phyloP scores from a whole-genome alignment of 2,329 filamentous ascomycete genomes.

The Thelonectria discophora region DNA sequence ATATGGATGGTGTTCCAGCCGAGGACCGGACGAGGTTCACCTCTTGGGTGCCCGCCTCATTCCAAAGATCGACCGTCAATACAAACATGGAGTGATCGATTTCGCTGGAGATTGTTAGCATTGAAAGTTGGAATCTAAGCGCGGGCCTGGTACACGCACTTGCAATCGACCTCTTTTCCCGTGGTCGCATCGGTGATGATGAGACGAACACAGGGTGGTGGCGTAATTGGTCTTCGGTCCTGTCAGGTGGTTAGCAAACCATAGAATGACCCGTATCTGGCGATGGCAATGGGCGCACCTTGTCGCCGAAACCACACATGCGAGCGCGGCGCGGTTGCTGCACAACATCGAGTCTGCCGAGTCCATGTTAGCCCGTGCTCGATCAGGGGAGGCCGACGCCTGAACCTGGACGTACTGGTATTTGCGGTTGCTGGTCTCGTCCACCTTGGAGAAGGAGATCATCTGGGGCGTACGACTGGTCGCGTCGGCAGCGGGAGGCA shows the following conservation, averaged over 20 bases:
- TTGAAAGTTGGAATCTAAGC: background rate
- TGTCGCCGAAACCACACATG: constrained; percentile 99
- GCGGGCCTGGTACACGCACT: constrained; percentile 63
- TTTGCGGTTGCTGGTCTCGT: constrained; percentile 46
- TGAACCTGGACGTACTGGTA: constrained; percentile 44
- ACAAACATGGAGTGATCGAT: constrained; percentile 58
- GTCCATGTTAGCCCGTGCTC: constrained; percentile 29
- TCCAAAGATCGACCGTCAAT: constrained; percentile 73
- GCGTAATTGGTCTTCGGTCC: constrained; percentile 95
- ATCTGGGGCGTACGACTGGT: constrained; percentile 29
- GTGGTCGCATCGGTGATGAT: constrained; percentile 79
- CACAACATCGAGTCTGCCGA: constrained; percentile 74
- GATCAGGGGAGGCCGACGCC: background rate
- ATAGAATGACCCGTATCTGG: background rate
- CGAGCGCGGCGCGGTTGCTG: constrained; percentile 93
- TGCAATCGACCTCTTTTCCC: constrained; percentile 83
- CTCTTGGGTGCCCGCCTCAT: constrained; percentile 70
- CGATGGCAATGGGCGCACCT: constrained; percentile 64
- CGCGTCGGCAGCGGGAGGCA: constrained; percentile 31
- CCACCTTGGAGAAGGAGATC: constrained; percentile 46
- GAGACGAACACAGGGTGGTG: constrained; percentile 89
- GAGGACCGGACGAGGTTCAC: constrained; percentile 72
- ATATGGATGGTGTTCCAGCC: constrained; percentile 78
- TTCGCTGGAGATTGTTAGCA: constrained; percentile 41
- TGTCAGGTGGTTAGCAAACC: constrained; percentile 48